phyloP scores from a whole-genome alignment of 352 stramenopile genomes.

The Globisporangium spiculum region DNA sequence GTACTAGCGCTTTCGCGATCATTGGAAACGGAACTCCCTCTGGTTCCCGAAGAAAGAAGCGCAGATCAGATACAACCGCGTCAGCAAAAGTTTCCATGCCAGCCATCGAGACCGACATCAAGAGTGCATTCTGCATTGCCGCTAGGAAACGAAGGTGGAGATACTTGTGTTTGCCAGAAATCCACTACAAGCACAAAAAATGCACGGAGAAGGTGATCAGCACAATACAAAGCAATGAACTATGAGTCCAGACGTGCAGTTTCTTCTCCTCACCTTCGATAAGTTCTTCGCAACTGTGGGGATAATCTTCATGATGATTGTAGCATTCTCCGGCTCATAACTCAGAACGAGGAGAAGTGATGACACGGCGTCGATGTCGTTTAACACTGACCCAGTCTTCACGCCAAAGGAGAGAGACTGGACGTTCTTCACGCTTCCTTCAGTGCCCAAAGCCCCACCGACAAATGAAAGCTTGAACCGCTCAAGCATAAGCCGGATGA shows the following conservation, averaged over 20 bases:
- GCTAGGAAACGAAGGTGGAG: slow-evolving; percentile 4
- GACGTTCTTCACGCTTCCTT: not conserved
- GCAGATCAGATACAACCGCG: not conserved
- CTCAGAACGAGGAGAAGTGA: slow-evolving; percentile 6
- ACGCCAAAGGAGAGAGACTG: not conserved
- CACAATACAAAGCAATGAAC: not conserved
- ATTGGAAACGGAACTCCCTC: not conserved
- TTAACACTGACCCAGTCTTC: not conserved
- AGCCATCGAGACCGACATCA: slow-evolving; percentile 1
- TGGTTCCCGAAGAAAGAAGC: not conserved
- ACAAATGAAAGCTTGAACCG: slow-evolving; percentile 8
- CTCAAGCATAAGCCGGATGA: not conserved
- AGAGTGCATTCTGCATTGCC: not conserved
- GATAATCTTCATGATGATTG: not conserved
- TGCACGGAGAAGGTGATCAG: not conserved
- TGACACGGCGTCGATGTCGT: slow-evolving; percentile 7
- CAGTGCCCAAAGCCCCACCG: not conserved
- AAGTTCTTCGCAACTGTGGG: not conserved
- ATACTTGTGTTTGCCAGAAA: not conserved
- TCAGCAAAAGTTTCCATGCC: slow-evolving; percentile 3
- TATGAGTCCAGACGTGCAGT: not conserved
- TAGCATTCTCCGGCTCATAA: not conserved
- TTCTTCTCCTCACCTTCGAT: slow-evolving; percentile 1
- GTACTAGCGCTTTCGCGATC: slow-evolving; percentile 2
- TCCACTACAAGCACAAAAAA: not conserved